Percentiles rank a stretch among this genome's conserved stretches.
Conservation (phyloP, 2,329 filamentous ascomycete species). For the Alternaria alternata region DNA sequence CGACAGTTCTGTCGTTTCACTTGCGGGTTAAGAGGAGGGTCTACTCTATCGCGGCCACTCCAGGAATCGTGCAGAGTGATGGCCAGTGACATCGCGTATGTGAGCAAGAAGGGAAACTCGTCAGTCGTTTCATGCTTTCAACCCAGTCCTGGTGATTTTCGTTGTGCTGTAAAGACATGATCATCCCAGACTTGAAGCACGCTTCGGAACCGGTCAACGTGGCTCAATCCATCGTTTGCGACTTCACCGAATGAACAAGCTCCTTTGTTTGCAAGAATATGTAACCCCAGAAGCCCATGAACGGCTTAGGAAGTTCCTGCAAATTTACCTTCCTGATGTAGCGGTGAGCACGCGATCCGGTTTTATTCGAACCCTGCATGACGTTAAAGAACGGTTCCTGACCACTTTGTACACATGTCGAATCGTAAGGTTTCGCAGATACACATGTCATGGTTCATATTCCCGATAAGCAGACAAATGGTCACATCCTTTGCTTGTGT, state of each 20-base stretch:
- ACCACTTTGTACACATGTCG: neutral
- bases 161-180: neutral
- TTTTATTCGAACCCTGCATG: neutral
- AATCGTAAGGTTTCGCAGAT: neutral
- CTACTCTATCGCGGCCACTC: neutral
- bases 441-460: neutral
- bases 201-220: neutral
- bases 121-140: neutral
- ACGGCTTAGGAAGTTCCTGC: neutral
- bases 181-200: neutral
- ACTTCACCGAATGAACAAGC: no score
- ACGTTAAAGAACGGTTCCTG: neutral
- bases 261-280: neutral
- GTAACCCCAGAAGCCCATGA: neutral
- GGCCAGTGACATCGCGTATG: neutral
- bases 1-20: neutral
- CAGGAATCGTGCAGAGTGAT: neutral
- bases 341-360: neutral
- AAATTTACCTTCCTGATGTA: neutral
- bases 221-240: neutral
- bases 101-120: neutral
- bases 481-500: neutral
- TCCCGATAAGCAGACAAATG: neutral
- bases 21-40: neutral
- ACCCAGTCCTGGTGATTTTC: neutral